Percentiles rank a stretch among this genome's conserved stretches.
Evolutionary conservation across 257 asterid species (phyloP).

Genomic region (Solanum pinnatisectum): DNA sequence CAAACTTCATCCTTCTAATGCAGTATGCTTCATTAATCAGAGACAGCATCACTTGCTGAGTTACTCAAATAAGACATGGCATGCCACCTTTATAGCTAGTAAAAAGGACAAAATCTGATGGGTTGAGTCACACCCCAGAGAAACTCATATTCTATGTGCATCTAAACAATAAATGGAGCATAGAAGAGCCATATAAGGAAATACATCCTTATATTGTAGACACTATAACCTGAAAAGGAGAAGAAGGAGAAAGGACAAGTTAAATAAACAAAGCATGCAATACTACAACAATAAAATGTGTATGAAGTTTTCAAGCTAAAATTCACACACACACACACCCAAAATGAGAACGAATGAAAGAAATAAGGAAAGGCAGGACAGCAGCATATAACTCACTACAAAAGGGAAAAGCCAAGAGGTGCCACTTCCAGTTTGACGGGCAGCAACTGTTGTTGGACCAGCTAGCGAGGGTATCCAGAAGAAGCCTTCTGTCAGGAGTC

Average conservation of each 20-base stretch:
- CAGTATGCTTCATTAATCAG: neutral
- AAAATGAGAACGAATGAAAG: neutral
- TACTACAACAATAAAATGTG: neutral
- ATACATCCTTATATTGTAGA: neutral
- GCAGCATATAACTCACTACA: constrained; percentile 43
- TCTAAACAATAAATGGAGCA: neutral
- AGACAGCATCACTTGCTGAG: neutral
- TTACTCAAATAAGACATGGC: neutral
- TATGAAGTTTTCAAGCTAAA: neutral
- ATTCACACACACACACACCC: neutral
- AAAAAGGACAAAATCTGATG: neutral
- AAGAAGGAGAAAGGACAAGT: neutral
- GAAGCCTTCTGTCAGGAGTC: constrained; percentile 93
- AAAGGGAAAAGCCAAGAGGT: constrained; percentile 97
- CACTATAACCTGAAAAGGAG: neutral
- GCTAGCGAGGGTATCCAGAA: constrained; percentile 98
- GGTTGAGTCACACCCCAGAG: neutral
- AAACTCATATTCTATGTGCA: neutral
- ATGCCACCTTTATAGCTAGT: neutral
- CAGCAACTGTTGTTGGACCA: constrained; percentile 90
- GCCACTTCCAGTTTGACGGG: constrained; percentile 88
- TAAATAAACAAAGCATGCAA: neutral
- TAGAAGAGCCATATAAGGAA: neutral
- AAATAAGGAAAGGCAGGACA: constrained; percentile 5
- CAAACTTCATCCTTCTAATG: neutral